phyloP scores from a whole-genome alignment of 1,284 basidiomycete species.

The Hypsizygus ulmarius region DNA sequence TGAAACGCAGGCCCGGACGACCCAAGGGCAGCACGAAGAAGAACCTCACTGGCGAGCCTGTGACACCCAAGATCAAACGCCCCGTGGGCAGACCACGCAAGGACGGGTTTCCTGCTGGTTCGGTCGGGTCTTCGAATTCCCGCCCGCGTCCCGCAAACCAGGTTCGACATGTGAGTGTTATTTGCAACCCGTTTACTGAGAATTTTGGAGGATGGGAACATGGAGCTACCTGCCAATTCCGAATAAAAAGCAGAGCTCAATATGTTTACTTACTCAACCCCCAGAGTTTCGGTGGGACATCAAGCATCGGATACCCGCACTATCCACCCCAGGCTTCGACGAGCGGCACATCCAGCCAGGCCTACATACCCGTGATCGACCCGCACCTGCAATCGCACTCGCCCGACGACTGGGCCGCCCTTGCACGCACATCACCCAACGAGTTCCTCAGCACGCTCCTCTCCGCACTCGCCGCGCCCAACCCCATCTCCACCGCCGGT shows the following conservation, averaged over 20 bases:
- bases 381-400: slow-evolving; percentile 45
- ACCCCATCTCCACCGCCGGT: slow-evolving; percentile 53
- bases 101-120: slow-evolving; percentile 46
- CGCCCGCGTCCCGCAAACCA: slow-evolving; percentile 19
- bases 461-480: slow-evolving; percentile 52
- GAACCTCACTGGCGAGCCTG: slow-evolving; percentile 24
- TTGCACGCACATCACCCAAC: slow-evolving; percentile 51
- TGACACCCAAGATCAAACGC: slow-evolving; percentile 37
- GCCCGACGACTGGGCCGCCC: slow-evolving; percentile 60
- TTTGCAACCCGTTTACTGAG: too few relatives aligned
- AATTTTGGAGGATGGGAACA: too few relatives aligned
- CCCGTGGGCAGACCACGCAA: slow-evolving; percentile 46
- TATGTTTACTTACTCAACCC: too few relatives aligned
- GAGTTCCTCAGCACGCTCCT: slow-evolving; percentile 55
- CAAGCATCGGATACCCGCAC: slow-evolving; percentile 11
- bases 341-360: slow-evolving; percentile 19
- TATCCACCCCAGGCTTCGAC: too few relatives aligned
- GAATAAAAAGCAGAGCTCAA: not conserved
- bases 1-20: slow-evolving; percentile 48
- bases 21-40: slow-evolving; percentile 49
- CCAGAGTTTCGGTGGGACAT: too few relatives aligned
- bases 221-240: too few relatives aligned
- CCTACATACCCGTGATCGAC: slow-evolving; percentile 40
- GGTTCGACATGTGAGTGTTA: slow-evolving; percentile 3
- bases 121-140: slow-evolving; percentile 26